Evolutionary conservation across 106 monocot genomes (phyloP).

Genomic region (Apostasia shenzhenica): DNA sequence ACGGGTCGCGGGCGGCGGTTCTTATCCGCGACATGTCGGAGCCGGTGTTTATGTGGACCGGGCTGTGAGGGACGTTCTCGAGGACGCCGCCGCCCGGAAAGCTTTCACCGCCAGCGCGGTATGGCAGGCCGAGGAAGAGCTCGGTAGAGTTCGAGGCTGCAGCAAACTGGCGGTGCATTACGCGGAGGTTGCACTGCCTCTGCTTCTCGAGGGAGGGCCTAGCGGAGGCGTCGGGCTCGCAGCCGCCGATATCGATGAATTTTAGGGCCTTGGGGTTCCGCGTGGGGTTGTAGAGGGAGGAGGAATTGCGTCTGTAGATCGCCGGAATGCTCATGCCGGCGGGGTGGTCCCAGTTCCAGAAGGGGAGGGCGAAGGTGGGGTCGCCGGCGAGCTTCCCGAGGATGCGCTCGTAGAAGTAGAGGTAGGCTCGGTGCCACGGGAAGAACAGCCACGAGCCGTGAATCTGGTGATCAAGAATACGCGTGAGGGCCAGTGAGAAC

Average conservation of each 20-base stretch:
- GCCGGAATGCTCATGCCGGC: slow-evolving; percentile 21
- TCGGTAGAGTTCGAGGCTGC: slow-evolving; percentile 1
- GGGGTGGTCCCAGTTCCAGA: slow-evolving; percentile 17
- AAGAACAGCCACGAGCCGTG: neutral
- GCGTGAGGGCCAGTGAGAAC: slow-evolving; percentile 8
- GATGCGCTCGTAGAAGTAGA: slow-evolving; percentile 26
- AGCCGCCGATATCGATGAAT: neutral
- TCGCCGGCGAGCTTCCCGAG: slow-evolving; percentile 27
- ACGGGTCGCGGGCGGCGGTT: slow-evolving; percentile 5
- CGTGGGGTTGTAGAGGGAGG: slow-evolving; percentile 13
- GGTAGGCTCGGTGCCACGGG: too few species aligned
- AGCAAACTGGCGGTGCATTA: slow-evolving; percentile 2
- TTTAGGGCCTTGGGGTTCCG: neutral
- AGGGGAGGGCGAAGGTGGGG: neutral
- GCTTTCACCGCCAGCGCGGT: neutral
- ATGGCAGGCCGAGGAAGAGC: slow-evolving; percentile 15
- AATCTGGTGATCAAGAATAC: slow-evolving; percentile 20
- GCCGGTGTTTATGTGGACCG: slow-evolving; percentile 5
- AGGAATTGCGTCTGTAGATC: slow-evolving; percentile 8
- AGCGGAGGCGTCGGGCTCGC: neutral
- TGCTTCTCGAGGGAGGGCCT: neutral
- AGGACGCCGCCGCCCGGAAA: slow-evolving; percentile 1
- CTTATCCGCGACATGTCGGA: slow-evolving; percentile 12
- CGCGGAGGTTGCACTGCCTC: neutral
- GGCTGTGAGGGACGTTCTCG: neutral